A percentile compares a stretch with the other conserved stretches of the same genome.
Conservation (phyloP, 129 eudicot species). For the Daucus carota region DH1_v3.0 NC_030381.2:51410001-51410500, state of each 20-base stretch:
- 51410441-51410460: too few species aligned
- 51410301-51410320: not conserved
- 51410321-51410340: not conserved
- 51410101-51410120: slow-evolving; percentile 56
- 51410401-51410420: not conserved
- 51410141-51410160: slow-evolving; percentile 38
- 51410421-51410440: not conserved
- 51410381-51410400: not conserved
- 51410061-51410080: slow-evolving; percentile 34
- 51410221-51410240: slow-evolving; percentile 29
- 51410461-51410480: too few species aligned
- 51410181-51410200: slow-evolving; percentile 54
- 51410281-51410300: slow-evolving; percentile 9
- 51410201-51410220: slow-evolving; percentile 38
- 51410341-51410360: not conserved
- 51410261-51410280: slow-evolving; percentile 45
- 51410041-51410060: slow-evolving; percentile 28
- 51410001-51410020: slow-evolving; percentile 14
- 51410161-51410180: slow-evolving; percentile 49
- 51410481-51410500: not conserved
- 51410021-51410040: slow-evolving; percentile 36
- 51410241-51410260: slow-evolving; percentile 30
- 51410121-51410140: slow-evolving; percentile 51
- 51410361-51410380: not conserved
- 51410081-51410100: slow-evolving; percentile 61